These are phyloP conservation scores for Xylariaceae sp. DNA, from an alignment of 2,329 filamentous ascomycete genomes.

Conservation along the genomic window DNA sequence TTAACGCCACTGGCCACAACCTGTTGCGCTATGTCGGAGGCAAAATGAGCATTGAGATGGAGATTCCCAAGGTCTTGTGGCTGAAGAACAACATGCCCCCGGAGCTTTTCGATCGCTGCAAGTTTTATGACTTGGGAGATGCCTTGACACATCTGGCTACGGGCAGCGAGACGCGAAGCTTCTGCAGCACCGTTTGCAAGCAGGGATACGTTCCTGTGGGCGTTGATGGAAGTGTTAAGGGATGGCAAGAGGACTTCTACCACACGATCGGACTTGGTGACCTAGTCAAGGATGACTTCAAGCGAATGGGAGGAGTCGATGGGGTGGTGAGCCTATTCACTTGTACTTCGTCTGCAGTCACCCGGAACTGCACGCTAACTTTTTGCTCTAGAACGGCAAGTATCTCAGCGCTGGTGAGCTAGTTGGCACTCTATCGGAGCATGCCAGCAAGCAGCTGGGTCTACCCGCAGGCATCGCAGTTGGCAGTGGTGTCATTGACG, in stretches of 20 bases:
- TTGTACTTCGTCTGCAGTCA: slow-evolving; percentile 5
- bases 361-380: slow-evolving; percentile 15
- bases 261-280: slow-evolving; percentile 81
- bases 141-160: slow-evolving; percentile 93
- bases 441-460: slow-evolving; percentile 78
- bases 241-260: slow-evolving; percentile 96
- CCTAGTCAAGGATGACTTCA: slow-evolving; percentile 79
- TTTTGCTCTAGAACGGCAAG: slow-evolving; percentile 68
- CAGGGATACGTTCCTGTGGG: slow-evolving; percentile 96
- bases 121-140: slow-evolving; percentile 94
- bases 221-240: slow-evolving; percentile 93
- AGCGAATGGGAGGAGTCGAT: slow-evolving; percentile 89
- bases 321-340: slow-evolving; percentile 71
- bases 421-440: slow-evolving; percentile 78
- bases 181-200: slow-evolving; percentile 95
- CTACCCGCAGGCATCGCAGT: slow-evolving; percentile 84
- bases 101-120: slow-evolving; percentile 85
- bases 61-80: slow-evolving; percentile 97
- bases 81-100: slow-evolving; percentile 97
- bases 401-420: slow-evolving; percentile 91
- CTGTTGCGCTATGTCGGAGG: slow-evolving; percentile 93
- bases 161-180: slow-evolving; percentile 85
- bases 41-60: slow-evolving; percentile 99
- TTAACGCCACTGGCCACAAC: slow-evolving; percentile 90
- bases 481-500: slow-evolving; percentile 94